A percentile compares a stretch with the other conserved stretches of the same genome.
These are phyloP conservation scores for Aspergillus fijiensis DNA, from an alignment of 2,329 filamentous ascomycete genomes.

Conservation along the genomic window DNA sequence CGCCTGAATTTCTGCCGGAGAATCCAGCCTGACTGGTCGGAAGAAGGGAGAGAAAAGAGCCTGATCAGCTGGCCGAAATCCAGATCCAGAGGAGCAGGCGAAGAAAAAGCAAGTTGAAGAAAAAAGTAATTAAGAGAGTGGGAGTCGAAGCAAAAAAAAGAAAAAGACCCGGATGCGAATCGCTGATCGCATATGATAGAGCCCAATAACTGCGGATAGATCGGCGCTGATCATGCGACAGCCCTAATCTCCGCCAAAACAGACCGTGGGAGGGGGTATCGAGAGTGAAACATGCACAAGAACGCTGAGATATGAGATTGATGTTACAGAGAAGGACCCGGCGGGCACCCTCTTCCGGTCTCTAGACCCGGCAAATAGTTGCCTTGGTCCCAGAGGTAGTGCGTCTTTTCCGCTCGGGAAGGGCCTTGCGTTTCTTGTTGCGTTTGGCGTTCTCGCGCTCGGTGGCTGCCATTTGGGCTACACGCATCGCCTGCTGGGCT, in stretches of 20 bases:
- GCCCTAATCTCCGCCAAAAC: conserved; percentile 5
- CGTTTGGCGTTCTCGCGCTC: conserved; percentile 30
- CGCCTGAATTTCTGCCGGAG: background rate
- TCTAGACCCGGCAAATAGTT: conserved; percentile 16
- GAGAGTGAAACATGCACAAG: background rate
- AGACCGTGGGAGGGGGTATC: conserved; percentile 11
- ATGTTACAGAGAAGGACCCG: background rate
- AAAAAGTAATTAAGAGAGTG: background rate
- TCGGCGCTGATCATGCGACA: conserved; percentile 12
- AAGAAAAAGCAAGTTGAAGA: background rate
- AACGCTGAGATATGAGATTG: background rate
- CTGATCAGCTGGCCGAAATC: background rate
- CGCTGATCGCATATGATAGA: conserved; percentile 6
- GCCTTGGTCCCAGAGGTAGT: conserved; percentile 18
- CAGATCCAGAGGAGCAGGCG: background rate
- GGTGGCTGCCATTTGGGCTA: conserved; percentile 29
- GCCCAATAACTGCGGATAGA: background rate
- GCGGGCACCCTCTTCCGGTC: background rate
- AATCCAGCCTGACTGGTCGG: background rate
- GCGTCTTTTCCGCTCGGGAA: conserved; percentile 29
- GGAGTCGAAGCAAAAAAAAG: conserved; percentile 2
- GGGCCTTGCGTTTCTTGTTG: conserved; percentile 30
- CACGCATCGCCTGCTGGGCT: conserved; percentile 40
- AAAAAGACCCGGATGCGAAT: conserved; percentile 4
- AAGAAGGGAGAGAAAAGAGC: background rate